phyloP scores from a whole-genome alignment of 805 yeast species.

The Suhomyces pyralidae region DNA sequence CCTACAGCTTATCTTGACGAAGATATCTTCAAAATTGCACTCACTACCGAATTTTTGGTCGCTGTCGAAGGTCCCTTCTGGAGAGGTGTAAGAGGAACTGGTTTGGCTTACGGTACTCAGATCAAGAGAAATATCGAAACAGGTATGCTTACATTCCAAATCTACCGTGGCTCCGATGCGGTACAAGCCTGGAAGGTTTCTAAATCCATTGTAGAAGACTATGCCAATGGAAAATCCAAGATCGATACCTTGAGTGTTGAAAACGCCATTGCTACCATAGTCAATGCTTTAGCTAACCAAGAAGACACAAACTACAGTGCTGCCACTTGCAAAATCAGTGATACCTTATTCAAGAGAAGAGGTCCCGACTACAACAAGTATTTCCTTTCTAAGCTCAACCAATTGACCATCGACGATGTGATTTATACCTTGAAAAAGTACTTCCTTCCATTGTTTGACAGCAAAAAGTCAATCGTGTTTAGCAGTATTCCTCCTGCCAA shows the following conservation, averaged over 20 bases:
- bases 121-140: slow-evolving; percentile 58
- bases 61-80: slow-evolving; percentile 96
- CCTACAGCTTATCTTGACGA: slow-evolving; percentile 46
- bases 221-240: slow-evolving; percentile 48
- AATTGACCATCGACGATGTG: slow-evolving; percentile 54
- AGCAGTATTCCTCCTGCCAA: slow-evolving; percentile 72
- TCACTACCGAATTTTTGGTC: slow-evolving; percentile 73
- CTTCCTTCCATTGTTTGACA: slow-evolving; percentile 61
- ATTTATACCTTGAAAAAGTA: slow-evolving; percentile 51
- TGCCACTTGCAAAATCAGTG: slow-evolving; percentile 62
- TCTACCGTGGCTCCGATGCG: slow-evolving; percentile 84
- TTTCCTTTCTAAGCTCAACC: slow-evolving; percentile 52
- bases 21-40: slow-evolving; percentile 67
- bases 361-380: slow-evolving; percentile 62
- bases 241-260: slow-evolving; percentile 62
- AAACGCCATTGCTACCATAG: slow-evolving; percentile 75
- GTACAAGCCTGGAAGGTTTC: slow-evolving; percentile 62
- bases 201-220: slow-evolving; percentile 58
- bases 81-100: slow-evolving; percentile 93
- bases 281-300: slow-evolving; percentile 63
- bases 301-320: slow-evolving; percentile 67
- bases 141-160: slow-evolving; percentile 61
- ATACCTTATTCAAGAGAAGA: slow-evolving; percentile 62
- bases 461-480: slow-evolving; percentile 57
- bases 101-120: slow-evolving; percentile 86